phyloP scores from a whole-genome alignment of 2,329 filamentous ascomycete species.

The Aureobasidium sp. region DNA sequence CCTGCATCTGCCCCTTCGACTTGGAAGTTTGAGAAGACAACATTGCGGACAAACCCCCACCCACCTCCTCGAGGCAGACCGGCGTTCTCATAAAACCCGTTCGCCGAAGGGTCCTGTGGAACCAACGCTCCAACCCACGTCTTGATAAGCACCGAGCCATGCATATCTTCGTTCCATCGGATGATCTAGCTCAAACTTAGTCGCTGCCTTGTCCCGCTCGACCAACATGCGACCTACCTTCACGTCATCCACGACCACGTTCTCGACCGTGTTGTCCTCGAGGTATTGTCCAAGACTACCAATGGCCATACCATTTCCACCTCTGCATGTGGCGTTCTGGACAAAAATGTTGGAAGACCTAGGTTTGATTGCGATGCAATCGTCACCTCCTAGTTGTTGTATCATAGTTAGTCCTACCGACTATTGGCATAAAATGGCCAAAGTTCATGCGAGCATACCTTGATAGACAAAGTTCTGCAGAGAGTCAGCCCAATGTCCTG shows the following conservation, averaged over 20 bases:
- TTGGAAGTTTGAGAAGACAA: slow-evolving; percentile 44
- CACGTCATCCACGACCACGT: slow-evolving; percentile 41
- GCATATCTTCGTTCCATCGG: slow-evolving; percentile 39
- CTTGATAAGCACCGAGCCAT: slow-evolving; percentile 46
- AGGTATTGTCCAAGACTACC: slow-evolving; percentile 48
- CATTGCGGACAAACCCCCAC: slow-evolving; percentile 44
- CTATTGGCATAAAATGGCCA: too few species aligned
- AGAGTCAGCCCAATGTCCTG: too few species aligned
- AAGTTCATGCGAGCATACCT: slow-evolving; percentile 26
- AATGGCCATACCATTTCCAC: slow-evolving; percentile 44
- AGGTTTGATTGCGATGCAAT: slow-evolving; percentile 54
- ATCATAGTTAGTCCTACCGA: background rate
- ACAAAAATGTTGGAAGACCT: slow-evolving; percentile 51
- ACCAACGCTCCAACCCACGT: slow-evolving; percentile 45
- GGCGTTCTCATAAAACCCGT: slow-evolving; percentile 37
- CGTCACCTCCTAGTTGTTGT: slow-evolving; percentile 32
- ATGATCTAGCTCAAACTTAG: slow-evolving; percentile 22
- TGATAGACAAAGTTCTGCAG: slow-evolving; percentile 41
- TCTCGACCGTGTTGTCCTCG: slow-evolving; percentile 43
- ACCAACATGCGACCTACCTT: slow-evolving; percentile 14
- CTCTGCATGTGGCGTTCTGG: slow-evolving; percentile 46
- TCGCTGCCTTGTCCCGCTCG: background rate
- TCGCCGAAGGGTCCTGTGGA: slow-evolving; percentile 26
- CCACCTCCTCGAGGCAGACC: slow-evolving; percentile 43
- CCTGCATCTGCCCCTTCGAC: slow-evolving; percentile 38